phyloP scores from a whole-genome alignment of 1,284 basidiomycete genomes.

The Sporisorium sorghi region DNA sequence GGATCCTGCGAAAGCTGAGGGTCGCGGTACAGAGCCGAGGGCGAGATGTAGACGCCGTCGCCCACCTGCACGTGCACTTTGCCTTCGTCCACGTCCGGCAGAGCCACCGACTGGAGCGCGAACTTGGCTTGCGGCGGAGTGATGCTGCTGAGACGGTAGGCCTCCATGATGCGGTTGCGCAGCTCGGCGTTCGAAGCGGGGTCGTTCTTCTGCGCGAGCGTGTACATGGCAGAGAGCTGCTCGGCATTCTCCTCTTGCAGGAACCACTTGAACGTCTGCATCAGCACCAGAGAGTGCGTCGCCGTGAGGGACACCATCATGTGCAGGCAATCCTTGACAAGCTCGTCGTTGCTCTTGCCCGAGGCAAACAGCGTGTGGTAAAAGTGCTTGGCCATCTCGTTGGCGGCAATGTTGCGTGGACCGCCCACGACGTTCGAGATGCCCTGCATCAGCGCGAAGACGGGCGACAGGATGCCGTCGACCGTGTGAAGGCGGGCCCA shows the following conservation, averaged over 20 bases:
- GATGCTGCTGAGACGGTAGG: conserved; percentile 42
- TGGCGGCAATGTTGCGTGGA: conserved; percentile 44
- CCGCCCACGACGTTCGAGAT: conserved; percentile 51
- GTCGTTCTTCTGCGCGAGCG: conserved; percentile 35
- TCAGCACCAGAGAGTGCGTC: conserved; percentile 43
- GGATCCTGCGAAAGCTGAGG: conserved; percentile 37
- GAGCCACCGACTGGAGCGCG: conserved; percentile 26
- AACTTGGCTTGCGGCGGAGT: conserved; percentile 42
- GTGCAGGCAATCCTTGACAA: conserved; percentile 42
- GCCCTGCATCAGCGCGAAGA: conserved; percentile 38
- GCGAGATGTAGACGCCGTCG: conserved; percentile 46
- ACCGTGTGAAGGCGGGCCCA: conserved; percentile 46
- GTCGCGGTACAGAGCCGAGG: conserved; percentile 44
- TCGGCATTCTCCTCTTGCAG: conserved; percentile 34
- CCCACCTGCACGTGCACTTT: conserved; percentile 34
- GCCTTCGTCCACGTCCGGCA: conserved; percentile 31
- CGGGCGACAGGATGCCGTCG: conserved; percentile 35
- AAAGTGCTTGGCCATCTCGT: conserved; percentile 44
- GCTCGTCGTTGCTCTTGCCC: conserved; percentile 48
- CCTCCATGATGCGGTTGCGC: conserved; percentile 45
- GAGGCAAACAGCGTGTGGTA: conserved; percentile 42
- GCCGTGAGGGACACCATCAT: conserved; percentile 51
- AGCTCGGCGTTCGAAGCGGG: conserved; percentile 33
- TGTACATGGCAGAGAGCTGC: conserved; percentile 29
- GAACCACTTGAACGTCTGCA: conserved; percentile 50